Percentiles rank a stretch among this genome's conserved stretches.
phyloP scores from a whole-genome alignment of 2,329 filamentous ascomycete species.

The Penicillium hordei region DNA sequence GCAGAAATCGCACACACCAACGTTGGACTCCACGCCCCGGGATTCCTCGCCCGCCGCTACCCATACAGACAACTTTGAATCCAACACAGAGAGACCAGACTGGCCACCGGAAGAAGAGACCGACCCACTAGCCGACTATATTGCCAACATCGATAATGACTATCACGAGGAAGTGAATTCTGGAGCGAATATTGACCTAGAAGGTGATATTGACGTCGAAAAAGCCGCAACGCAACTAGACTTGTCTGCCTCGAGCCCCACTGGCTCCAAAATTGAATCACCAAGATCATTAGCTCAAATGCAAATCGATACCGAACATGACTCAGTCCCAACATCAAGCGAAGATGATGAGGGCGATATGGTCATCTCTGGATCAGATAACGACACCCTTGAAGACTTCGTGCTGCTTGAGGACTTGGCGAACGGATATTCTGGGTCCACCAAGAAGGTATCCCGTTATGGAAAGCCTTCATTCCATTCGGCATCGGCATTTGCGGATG shows the following conservation, averaged over 20 bases:
- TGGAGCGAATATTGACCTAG: background rate
- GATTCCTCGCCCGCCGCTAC: background rate
- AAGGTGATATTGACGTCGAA: slow-evolving; percentile 11
- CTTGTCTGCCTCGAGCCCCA: background rate
- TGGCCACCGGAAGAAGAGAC: slow-evolving; percentile 51
- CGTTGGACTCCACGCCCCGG: background rate
- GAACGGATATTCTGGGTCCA: slow-evolving; percentile 45
- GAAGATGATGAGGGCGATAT: slow-evolving; percentile 17
- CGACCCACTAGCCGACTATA: slow-evolving; percentile 40
- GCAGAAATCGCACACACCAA: background rate
- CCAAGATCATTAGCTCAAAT: slow-evolving; percentile 15
- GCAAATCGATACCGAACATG: slow-evolving; percentile 15
- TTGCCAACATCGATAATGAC: slow-evolving; percentile 40
- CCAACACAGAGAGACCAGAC: slow-evolving; percentile 6
- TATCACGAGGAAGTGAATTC: slow-evolving; percentile 20
- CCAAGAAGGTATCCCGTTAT: slow-evolving; percentile 45
- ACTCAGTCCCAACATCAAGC: slow-evolving; percentile 7
- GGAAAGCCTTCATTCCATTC: slow-evolving; percentile 48
- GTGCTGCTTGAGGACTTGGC: slow-evolving; percentile 50
- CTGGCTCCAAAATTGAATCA: background rate
- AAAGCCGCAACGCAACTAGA: slow-evolving; percentile 3
- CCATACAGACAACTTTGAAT: background rate
- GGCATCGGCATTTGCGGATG: slow-evolving; percentile 58
- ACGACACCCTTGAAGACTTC: slow-evolving; percentile 30
- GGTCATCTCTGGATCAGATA: slow-evolving; percentile 10